Evolutionary conservation across 345 rosid species (phyloP), one percentile per base, ranked within the genome.

Genomic region (Hibiscus trionum): DNA sequence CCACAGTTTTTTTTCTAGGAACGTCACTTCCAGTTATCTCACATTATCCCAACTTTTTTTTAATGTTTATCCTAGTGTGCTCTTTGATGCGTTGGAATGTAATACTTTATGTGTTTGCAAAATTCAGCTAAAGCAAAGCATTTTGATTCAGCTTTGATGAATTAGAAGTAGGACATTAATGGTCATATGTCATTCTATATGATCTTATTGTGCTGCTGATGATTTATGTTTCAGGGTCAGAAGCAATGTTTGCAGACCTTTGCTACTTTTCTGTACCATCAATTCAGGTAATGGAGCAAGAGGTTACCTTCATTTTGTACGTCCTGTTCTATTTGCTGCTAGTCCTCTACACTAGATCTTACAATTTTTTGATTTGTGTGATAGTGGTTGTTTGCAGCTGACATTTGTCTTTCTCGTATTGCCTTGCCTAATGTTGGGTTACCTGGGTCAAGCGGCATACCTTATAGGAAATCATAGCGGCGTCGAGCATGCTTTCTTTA

Each of bases 241-340:
- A 95, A 85, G 99, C 99, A 75, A 90, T 95, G 88, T 95, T 92
- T 84, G 99, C 99, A 70, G 98, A 95, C 84, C 98, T 95, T 81
- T 95, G 99, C 86, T 95, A 95, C 79, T 92, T 95, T 75, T 86
- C 99, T 52, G 99, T 92, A 65, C 88, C 88, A 77, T 95, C 99
- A 53, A 86, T 95, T 79, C 98, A 92, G 99, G 99, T 95, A 86
- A 80, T 77, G 73, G 71, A 71, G 77, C 75, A 50, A 67, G 37
- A 59, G 68, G 15, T 81, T 74, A 59, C 62, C 56, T 47, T 60
- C 57, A 63, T 39, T 72, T 4, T 27, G 1, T 44, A 1, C 14
- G 16, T 39, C 52, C 52, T 15, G 55, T 69, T 15, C 9, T 26
- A 42, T 42, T 29, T 29, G n/a, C 19, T 61, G 73, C 69, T 76